These are phyloP conservation scores for Hortiboletus flavorubellus DNA, from an alignment of 768 basidiomycete genomes.

Conservation along the genomic window DNA sequence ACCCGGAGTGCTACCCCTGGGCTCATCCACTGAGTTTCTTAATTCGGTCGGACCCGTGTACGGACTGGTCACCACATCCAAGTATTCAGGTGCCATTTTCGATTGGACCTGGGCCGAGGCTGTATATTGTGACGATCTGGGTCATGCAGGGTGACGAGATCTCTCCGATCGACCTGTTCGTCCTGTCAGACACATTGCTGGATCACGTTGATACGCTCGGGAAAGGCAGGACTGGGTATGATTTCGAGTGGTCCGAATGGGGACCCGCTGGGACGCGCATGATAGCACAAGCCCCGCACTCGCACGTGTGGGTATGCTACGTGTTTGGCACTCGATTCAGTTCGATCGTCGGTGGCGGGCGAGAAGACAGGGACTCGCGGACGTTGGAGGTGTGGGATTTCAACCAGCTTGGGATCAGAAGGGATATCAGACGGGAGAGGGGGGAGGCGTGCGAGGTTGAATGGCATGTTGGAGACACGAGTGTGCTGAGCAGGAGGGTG, in stretches of 20 bases:
- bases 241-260: slow-evolving; percentile 51
- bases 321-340: slow-evolving; percentile 49
- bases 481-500: slow-evolving; percentile 29
- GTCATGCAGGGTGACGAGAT: slow-evolving; percentile 29
- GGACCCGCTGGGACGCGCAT: slow-evolving; percentile 47
- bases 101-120: slow-evolving; percentile 37
- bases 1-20: slow-evolving; percentile 35
- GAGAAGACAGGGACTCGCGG: slow-evolving; percentile 11
- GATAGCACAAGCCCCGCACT: slow-evolving; percentile 34
- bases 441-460: slow-evolving; percentile 14
- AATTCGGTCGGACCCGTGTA: slow-evolving; percentile 55
- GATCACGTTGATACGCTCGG: slow-evolving; percentile 20
- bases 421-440: slow-evolving; percentile 14
- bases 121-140: slow-evolving; percentile 48
- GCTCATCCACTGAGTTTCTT: slow-evolving; percentile 34
- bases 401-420: slow-evolving; percentile 40
- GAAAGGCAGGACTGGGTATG: slow-evolving; percentile 13
- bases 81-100: slow-evolving; percentile 45
- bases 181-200: slow-evolving; percentile 39
- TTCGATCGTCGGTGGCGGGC: slow-evolving; percentile 18
- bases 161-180: slow-evolving; percentile 39
- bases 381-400: slow-evolving; percentile 49
- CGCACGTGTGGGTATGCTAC: slow-evolving; percentile 56
- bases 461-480: slow-evolving; percentile 24
- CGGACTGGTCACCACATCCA: slow-evolving; percentile 39